phyloP scores from a whole-genome alignment of 2,329 filamentous ascomycete species.

The Xylariaceae sp. region DNA sequence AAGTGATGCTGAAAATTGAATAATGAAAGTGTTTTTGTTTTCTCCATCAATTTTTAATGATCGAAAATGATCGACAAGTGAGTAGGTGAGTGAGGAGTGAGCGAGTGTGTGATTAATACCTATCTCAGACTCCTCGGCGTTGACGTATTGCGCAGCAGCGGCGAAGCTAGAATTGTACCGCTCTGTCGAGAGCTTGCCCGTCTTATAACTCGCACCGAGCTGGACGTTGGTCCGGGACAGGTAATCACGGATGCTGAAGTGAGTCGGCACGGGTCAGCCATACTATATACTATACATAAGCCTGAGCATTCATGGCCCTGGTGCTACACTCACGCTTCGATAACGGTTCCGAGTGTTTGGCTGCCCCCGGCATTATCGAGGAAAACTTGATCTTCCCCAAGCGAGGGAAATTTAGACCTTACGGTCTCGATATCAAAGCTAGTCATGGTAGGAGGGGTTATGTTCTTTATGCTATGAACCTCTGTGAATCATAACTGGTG shows the following conservation, averaged over 20 bases:
- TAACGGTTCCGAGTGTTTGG: conserved; percentile 70
- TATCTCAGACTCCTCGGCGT: conserved; percentile 69
- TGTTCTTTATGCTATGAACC: not conserved
- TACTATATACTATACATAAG: not conserved
- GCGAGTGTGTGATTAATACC: conserved; percentile 45
- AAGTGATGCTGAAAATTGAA: not conserved
- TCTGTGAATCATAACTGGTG: too few species aligned
- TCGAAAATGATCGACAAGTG: too few species aligned
- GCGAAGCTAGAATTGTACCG: conserved; percentile 65
- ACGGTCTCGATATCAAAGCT: conserved; percentile 61
- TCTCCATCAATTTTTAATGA: too few species aligned
- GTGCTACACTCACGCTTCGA: conserved; percentile 61
- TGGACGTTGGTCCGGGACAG: conserved; percentile 74
- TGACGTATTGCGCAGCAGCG: conserved; percentile 73
- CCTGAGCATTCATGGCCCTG: not conserved
- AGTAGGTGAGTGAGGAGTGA: too few species aligned
- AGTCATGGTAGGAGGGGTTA: conserved; percentile 26
- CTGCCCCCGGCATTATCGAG: conserved; percentile 82
- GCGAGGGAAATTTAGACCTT: conserved; percentile 70
- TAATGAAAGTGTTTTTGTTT: not conserved
- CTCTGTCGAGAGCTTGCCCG: conserved; percentile 63
- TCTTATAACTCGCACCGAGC: conserved; percentile 72
- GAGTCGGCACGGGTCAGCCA: not conserved
- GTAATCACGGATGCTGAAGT: conserved; percentile 66
- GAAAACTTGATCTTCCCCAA: conserved; percentile 70